phyloP scores from a whole-genome alignment of 495 filamentous ascomycete species.

The Podospora comata region DNA sequence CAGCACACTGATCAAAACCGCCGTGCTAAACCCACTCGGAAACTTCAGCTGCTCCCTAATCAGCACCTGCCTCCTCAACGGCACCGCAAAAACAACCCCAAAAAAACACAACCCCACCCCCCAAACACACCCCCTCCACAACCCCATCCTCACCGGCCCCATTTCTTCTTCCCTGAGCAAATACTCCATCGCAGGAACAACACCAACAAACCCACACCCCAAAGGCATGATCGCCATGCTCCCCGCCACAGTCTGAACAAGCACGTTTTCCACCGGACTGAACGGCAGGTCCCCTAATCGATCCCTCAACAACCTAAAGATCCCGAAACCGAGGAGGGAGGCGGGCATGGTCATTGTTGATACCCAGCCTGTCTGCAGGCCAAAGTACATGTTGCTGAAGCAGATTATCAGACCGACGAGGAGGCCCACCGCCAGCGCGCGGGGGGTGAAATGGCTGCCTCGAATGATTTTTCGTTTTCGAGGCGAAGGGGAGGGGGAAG shows the following conservation, averaged over 20 bases:
- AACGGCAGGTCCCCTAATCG: slow-evolving; percentile 75
- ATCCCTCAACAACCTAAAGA: slow-evolving; percentile 69
- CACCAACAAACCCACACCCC: slow-evolving; percentile 92
- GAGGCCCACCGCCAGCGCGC: slow-evolving; percentile 76
- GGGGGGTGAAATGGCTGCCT: slow-evolving; percentile 62
- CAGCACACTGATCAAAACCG: slow-evolving; percentile 83
- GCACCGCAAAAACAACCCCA: slow-evolving; percentile 93
- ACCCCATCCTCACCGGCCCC: slow-evolving; percentile 67
- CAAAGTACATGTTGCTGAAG: slow-evolving; percentile 97
- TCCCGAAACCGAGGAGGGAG: slow-evolving; percentile 90
- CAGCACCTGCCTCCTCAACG: slow-evolving; percentile 71
- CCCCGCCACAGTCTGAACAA: slow-evolving; percentile 94
- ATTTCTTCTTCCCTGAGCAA: slow-evolving; percentile 71
- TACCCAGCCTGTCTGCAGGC: slow-evolving; percentile 91
- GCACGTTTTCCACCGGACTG: slow-evolving; percentile 92
- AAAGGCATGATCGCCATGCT: slow-evolving; percentile 96
- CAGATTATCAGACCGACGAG: slow-evolving; percentile 83
- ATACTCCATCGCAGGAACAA: slow-evolving; percentile 79
- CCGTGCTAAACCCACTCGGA: slow-evolving; percentile 91
- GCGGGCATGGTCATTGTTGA: slow-evolving; percentile 77
- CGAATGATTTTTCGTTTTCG: slow-evolving; percentile 7
- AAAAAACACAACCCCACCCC: slow-evolving; percentile 89
- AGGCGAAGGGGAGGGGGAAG: background rate
- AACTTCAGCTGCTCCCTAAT: slow-evolving; percentile 90
- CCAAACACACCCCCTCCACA: slow-evolving; percentile 82